Evolutionary conservation across 805 yeast genomes (phyloP), one percentile per base, ranked within the genome.

Genomic region (Candida taoyuanica): DNA sequence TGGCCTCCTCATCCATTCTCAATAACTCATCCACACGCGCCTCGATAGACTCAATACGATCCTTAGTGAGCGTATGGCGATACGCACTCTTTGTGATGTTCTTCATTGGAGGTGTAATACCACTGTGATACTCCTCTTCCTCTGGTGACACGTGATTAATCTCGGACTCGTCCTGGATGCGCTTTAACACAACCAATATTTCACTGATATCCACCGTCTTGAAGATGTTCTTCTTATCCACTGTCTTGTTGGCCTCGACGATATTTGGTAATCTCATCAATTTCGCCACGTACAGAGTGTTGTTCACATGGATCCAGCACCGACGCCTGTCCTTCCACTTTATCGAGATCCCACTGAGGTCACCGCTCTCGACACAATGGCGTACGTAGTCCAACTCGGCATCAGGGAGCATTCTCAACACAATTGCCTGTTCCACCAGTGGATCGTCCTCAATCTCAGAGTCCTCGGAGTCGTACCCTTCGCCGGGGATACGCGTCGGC

Each of bases 361-460:
- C 94, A 5, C 89, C 87, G 14, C 75, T 66, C 37, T 85, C 95
- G 9, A 81, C 82, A 15, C 93, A 86, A 37, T 77, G 74, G 39
- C 82, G 77, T 8, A 91, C 74, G 43, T 74, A 76, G 40, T 85
- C 96, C 26, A 85, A 61, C 39, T 82, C 81, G 8, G 73, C 68
- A 42, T 81, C 86, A 2, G 71, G 70, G n/a, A 80, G 47, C 64
- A 91, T 78, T 38, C 98, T 70, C 30, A 93, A 59, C 1, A 88
- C 69, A 2, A 93, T 70, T 0, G 93, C 95, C 48, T 86, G 95
- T 55, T 93, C 98, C 7, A 87, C 67, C 44, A 87, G 64, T 1
- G 98, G 98, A 55, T 93, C 97, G 43, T 88, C 96, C 57, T 93
- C 98, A 18, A 86, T 67, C 48, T 91, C 98, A 0, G 96, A 95